phyloP scores from a whole-genome alignment of 1,284 basidiomycete species.

The Fistulina hepatica region DNA sequence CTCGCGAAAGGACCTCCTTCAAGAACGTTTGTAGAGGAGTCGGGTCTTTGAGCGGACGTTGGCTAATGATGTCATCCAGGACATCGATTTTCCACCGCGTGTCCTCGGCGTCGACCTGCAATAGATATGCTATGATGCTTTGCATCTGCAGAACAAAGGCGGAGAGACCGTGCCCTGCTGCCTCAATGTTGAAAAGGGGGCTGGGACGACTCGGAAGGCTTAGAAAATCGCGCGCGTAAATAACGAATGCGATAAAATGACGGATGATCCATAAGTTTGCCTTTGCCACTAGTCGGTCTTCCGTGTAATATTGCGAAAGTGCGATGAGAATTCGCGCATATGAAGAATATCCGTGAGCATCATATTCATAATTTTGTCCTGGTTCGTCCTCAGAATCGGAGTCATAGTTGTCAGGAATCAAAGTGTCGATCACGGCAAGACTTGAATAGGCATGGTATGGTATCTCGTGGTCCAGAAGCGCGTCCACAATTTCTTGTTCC shows the following conservation, averaged over 20 bases:
- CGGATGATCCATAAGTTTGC: slow-evolving; percentile 51
- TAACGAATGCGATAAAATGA: slow-evolving; percentile 48
- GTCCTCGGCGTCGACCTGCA: slow-evolving; percentile 24
- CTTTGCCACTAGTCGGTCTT: slow-evolving; percentile 53
- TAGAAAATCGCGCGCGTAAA: slow-evolving; percentile 46
- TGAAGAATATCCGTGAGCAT: slow-evolving; percentile 40
- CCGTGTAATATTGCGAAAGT: slow-evolving; percentile 46
- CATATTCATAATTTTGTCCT: slow-evolving; percentile 20
- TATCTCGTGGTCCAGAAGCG: slow-evolving; percentile 36
- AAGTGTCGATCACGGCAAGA: slow-evolving; percentile 50
- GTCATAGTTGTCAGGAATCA: slow-evolving; percentile 38
- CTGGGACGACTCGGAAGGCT: slow-evolving; percentile 38
- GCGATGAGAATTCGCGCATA: slow-evolving; percentile 60
- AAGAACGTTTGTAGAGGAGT: slow-evolving; percentile 31
- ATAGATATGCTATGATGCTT: slow-evolving; percentile 57
- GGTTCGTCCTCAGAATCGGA: slow-evolving; percentile 16
- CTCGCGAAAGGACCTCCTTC: slow-evolving; percentile 28
- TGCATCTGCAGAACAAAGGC: slow-evolving; percentile 40
- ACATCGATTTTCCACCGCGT: slow-evolving; percentile 37
- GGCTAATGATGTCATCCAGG: slow-evolving; percentile 23
- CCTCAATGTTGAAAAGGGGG: slow-evolving; percentile 36
- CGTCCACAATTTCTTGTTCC: slow-evolving; percentile 31
- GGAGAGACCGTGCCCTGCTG: slow-evolving; percentile 28
- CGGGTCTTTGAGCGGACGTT: slow-evolving; percentile 15
- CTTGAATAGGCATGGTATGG: slow-evolving; percentile 42